A percentile compares a stretch with the other conserved stretches of the same genome.
These are phyloP conservation scores for Cystofilobasidium capitatum DNA, from an alignment of 768 basidiomycete genomes.

Conservation along the genomic window DNA sequence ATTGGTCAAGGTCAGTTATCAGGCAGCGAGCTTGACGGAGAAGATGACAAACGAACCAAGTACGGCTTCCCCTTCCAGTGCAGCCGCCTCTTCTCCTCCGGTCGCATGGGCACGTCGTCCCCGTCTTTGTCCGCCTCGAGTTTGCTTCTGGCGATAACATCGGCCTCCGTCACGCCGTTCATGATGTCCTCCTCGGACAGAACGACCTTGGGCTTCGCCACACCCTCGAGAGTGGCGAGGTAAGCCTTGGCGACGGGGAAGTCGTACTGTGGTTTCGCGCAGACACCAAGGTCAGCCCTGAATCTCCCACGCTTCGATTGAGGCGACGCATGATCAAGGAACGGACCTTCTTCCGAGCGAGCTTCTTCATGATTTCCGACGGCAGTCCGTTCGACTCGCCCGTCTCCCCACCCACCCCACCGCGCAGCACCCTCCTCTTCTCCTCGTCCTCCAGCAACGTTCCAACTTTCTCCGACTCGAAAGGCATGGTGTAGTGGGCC, in stretches of 20 bases:
- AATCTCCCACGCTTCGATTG: too few species aligned
- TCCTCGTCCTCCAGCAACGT: slow-evolving; percentile 41
- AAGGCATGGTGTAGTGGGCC: slow-evolving; percentile 52
- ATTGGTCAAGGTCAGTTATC: not conserved
- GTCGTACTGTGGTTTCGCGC: slow-evolving; percentile 62
- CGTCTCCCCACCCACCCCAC: slow-evolving; percentile 41
- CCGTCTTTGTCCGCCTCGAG: slow-evolving; percentile 42
- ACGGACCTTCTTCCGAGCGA: slow-evolving; percentile 61
- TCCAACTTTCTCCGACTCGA: slow-evolving; percentile 46
- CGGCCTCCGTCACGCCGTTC: slow-evolving; percentile 25
- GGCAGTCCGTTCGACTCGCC: slow-evolving; percentile 59
- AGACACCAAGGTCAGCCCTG: too few species aligned
- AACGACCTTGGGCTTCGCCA: slow-evolving; percentile 12
- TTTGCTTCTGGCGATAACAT: slow-evolving; percentile 16
- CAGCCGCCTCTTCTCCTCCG: slow-evolving; percentile 74
- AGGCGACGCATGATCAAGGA: slow-evolving; percentile 3
- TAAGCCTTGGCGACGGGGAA: slow-evolving; percentile 57
- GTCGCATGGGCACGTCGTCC: slow-evolving; percentile 61
- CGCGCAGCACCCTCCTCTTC: slow-evolving; percentile 37
- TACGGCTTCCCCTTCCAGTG: slow-evolving; percentile 84
- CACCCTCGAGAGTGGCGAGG: slow-evolving; percentile 43
- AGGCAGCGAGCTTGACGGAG: not conserved
- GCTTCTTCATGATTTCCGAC: slow-evolving; percentile 50
- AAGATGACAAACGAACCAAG: slow-evolving; percentile 48
- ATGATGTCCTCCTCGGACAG: slow-evolving; percentile 26